Evolutionary conservation across 164 flowering plant species (phyloP).

Genomic region (Tetrastigma voinierianum): DNA sequence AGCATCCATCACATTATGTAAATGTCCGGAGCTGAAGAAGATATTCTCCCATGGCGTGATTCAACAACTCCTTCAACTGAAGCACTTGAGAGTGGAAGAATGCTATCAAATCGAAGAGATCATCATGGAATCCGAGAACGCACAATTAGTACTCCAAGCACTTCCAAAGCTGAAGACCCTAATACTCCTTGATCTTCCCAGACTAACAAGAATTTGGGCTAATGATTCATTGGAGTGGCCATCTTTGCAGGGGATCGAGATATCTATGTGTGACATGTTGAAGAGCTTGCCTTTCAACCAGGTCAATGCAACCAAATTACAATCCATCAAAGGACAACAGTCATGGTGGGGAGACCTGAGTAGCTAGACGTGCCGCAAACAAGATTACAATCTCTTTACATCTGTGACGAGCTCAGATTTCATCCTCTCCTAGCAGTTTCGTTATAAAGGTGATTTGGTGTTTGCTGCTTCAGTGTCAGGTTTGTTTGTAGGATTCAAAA

Average conservation of each 20-base stretch:
- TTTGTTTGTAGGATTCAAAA: no score
- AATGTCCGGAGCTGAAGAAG: slow-evolving; percentile 11
- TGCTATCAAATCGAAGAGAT: slow-evolving; percentile 9
- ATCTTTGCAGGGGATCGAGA: slow-evolving; percentile 4
- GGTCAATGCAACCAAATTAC: no score
- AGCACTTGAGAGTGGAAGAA: slow-evolving; percentile 8
- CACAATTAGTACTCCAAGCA: neutral
- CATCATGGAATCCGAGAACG: neutral
- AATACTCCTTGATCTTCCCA: slow-evolving; percentile 6
- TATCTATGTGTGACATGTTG: neutral
- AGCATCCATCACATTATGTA: neutral
- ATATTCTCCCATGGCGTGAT: slow-evolving; percentile 7
- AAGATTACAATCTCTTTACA: no score
- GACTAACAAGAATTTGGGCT: slow-evolving; percentile 1
- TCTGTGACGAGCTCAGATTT: no score
- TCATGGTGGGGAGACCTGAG: no score
- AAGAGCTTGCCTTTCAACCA: no score
- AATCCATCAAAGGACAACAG: no score
- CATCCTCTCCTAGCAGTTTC: no score
- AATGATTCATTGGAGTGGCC: slow-evolving; percentile 9
- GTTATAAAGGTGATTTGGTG: no score
- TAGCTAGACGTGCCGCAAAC: no score
- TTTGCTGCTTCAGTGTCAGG: no score
- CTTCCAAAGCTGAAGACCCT: slow-evolving; percentile 9
- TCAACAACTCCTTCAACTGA: slow-evolving; percentile 4